A percentile compares a stretch with the other conserved stretches of the same genome.
Conservation (phyloP, 1,284 basidiomycete species). For the Dichomitus squalens region DNA sequence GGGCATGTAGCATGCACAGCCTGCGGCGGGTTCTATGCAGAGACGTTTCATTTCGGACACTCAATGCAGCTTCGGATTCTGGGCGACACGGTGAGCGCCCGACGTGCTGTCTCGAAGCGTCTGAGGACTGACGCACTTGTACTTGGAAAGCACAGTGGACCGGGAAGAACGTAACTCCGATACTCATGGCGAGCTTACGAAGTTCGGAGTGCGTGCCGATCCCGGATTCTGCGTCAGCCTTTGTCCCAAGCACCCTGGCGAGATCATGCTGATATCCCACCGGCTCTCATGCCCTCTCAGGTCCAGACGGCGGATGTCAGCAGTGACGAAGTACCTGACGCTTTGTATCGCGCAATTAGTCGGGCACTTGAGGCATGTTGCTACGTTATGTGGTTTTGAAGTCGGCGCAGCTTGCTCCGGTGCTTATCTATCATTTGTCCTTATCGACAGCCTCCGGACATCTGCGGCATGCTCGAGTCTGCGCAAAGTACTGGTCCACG, state of each 20-base stretch:
- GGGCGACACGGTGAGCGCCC: background rate
- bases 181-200: background rate
- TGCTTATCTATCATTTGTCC: background rate
- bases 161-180: background rate
- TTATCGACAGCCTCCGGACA: background rate
- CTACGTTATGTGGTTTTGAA: background rate
- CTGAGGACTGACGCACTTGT: background rate
- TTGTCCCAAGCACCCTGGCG: background rate
- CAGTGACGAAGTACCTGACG: background rate
- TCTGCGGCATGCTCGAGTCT: background rate
- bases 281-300: background rate
- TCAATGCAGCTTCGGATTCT: background rate
- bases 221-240: background rate
- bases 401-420: background rate
- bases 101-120: background rate
- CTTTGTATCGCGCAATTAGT: background rate
- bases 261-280: background rate
- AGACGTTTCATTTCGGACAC: background rate
- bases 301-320: background rate
- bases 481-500: background rate
- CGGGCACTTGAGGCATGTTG: background rate
- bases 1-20: background rate
- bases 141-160: background rate
- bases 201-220: background rate
- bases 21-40: background rate